Evolutionary conservation across 2,329 filamentous ascomycete genomes (phyloP).

Genomic region (Macrophomina phaseolina): DNA sequence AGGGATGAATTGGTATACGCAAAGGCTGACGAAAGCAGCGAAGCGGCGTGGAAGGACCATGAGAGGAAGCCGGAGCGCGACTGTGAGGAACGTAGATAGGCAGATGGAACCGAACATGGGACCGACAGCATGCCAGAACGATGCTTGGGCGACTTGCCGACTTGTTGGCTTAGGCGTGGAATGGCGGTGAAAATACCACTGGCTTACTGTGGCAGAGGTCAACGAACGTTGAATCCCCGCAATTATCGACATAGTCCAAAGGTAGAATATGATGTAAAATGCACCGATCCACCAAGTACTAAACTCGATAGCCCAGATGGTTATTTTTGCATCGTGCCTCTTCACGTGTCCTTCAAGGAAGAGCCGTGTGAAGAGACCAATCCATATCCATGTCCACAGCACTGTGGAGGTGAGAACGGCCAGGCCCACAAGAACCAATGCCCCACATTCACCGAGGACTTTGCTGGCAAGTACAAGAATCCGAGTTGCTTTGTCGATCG

Average conservation of each 20-base stretch:
- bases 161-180: slow-evolving; percentile 78
- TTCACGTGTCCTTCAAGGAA: slow-evolving; percentile 91
- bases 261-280: slow-evolving; percentile 91
- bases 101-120: slow-evolving; percentile 93
- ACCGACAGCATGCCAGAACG: slow-evolving; percentile 78
- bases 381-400: slow-evolving; percentile 93
- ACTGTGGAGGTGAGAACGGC: slow-evolving; percentile 76
- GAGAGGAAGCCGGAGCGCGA: slow-evolving; percentile 83
- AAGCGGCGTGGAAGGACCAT: slow-evolving; percentile 80
- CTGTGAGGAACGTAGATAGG: slow-evolving; percentile 79
- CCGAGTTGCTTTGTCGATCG: slow-evolving; percentile 80
- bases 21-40: slow-evolving; percentile 70
- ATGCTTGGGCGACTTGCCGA: slow-evolving; percentile 80
- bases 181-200: slow-evolving; percentile 98
- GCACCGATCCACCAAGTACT: slow-evolving; percentile 95
- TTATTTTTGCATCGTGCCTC: slow-evolving; percentile 48
- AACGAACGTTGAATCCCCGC: slow-evolving; percentile 88
- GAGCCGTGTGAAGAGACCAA: slow-evolving; percentile 93
- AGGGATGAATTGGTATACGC: slow-evolving; percentile 80
- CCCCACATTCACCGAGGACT: slow-evolving; percentile 84
- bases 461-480: slow-evolving; percentile 92
- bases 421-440: slow-evolving; percentile 83
- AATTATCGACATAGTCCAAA: slow-evolving; percentile 90
- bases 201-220: slow-evolving; percentile 92
- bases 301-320: slow-evolving; percentile 78